These are phyloP conservation scores for Eucommia ulmoides DNA, from an alignment of 257 asterid genomes.

Conservation along the genomic window DNA sequence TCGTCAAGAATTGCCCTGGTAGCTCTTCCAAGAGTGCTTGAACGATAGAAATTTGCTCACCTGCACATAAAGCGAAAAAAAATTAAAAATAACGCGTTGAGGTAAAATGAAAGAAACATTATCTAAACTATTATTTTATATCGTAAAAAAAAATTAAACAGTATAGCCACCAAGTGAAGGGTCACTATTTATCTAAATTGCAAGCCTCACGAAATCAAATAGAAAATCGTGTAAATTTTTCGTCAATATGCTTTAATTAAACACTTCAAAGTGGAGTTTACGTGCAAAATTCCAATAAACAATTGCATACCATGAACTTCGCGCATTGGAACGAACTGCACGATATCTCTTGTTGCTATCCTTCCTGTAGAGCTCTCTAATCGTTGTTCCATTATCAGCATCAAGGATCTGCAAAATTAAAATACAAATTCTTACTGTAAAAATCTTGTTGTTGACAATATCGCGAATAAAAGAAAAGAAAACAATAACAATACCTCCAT, in stretches of 20 bases:
- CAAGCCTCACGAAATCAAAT: not conserved
- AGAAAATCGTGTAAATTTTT: too few species aligned
- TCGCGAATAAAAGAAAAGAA: slow-evolving; percentile 9
- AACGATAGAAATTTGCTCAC: slow-evolving; percentile 59
- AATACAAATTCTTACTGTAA: too few species aligned
- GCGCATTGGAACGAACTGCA: slow-evolving; percentile 89
- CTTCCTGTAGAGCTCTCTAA: slow-evolving; percentile 84
- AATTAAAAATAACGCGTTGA: too few species aligned
- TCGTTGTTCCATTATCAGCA: slow-evolving; percentile 86
- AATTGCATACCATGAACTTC: slow-evolving; percentile 65
- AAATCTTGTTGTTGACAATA: too few species aligned
- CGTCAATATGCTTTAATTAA: not conserved
- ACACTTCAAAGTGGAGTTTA: not conserved
- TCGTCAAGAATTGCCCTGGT: slow-evolving; percentile 81
- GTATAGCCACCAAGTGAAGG: not conserved
- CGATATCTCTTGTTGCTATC: slow-evolving; percentile 91
- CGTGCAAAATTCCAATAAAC: not conserved
- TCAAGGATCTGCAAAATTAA: slow-evolving; percentile 73
- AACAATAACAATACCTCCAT: slow-evolving; percentile 63
- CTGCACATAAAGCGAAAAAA: too few species aligned
- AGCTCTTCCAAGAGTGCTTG: slow-evolving; percentile 89
- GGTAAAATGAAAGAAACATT: slow-evolving; percentile 9
- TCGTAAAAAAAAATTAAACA: not conserved
- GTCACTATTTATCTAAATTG: not conserved
- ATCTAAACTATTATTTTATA: not conserved